phyloP scores from a whole-genome alignment of 176 grass and related monocot genomes.

The Carex parvula region DNA sequence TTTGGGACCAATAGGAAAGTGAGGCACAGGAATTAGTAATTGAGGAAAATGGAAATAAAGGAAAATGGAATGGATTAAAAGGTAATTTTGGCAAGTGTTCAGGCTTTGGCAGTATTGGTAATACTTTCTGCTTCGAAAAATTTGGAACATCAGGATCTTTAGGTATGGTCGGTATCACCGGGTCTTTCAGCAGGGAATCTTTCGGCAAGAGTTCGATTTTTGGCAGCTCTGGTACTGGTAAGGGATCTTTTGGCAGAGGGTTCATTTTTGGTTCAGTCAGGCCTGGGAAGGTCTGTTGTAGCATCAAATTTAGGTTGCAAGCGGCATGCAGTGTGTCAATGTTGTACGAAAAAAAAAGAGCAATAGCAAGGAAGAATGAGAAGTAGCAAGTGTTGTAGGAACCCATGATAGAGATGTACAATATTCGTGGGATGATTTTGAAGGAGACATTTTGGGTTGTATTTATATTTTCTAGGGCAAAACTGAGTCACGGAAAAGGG shows the following conservation, averaged over 20 bases:
- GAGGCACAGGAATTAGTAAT: neutral
- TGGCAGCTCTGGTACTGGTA: neutral
- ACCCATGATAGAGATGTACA: neutral
- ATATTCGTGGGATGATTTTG: slow-evolving; percentile 8
- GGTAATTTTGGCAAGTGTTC: neutral
- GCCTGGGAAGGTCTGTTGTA: slow-evolving; percentile 1
- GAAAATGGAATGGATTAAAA: neutral
- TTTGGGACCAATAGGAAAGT: neutral
- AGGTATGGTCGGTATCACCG: neutral
- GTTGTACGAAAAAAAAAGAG: neutral
- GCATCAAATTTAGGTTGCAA: neutral
- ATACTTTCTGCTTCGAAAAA: neutral
- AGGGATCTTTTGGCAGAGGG: neutral
- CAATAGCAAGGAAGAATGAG: neutral
- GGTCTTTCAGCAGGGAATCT: neutral
- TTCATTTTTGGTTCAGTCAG: neutral
- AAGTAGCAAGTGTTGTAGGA: neutral
- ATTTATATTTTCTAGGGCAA: slow-evolving; percentile 22
- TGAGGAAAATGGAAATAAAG: neutral
- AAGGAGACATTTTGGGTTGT: neutral
- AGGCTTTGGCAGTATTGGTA: neutral
- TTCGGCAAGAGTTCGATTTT: neutral
- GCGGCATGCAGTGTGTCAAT: neutral
- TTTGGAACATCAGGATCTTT: neutral
- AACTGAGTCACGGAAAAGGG: neutral